These are phyloP conservation scores for Ampelocalamus luodianensis DNA, from an alignment of 176 grass and related monocot species.

Conservation along the genomic window DNA sequence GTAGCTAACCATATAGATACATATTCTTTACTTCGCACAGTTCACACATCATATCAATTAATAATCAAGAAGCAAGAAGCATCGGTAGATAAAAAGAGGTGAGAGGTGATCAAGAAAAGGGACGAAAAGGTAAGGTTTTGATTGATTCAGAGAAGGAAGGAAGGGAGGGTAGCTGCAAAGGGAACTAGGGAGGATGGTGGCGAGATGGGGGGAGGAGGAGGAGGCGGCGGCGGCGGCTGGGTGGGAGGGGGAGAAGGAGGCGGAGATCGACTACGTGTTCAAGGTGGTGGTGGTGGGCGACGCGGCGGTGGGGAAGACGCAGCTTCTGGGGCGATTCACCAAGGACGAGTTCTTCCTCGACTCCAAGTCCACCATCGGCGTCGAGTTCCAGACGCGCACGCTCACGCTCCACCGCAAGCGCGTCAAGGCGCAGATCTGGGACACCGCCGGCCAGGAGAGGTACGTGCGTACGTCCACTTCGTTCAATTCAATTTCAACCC, in stretches of 20 bases:
- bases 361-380: slow-evolving; percentile 96
- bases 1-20: not conserved
- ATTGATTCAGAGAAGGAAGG: not conserved
- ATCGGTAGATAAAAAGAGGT: not conserved
- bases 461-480: not conserved
- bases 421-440: slow-evolving; percentile 97
- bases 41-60: too few relatives aligned
- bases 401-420: slow-evolving; percentile 61
- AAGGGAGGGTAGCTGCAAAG: too few relatives aligned
- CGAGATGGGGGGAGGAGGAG: not conserved
- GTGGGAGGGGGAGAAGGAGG: slow-evolving; percentile 66
- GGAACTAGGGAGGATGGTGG: slow-evolving; percentile 7
- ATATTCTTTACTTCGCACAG: too few relatives aligned
- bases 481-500: not conserved
- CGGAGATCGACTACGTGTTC: slow-evolving; percentile 72
- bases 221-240: slow-evolving; percentile 28
- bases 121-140: not conserved
- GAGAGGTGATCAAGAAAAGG: not conserved
- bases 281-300: slow-evolving; percentile 69
- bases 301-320: slow-evolving; percentile 69
- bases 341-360: slow-evolving; percentile 83
- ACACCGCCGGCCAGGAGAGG: slow-evolving; percentile 94
- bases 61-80: too few relatives aligned
- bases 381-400: slow-evolving; percentile 74
- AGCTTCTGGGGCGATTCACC: slow-evolving; percentile 61